Evolutionary conservation across 371 early-diverging fungal species (phyloP).

Genomic region (Mucor plumbeus): DNA sequence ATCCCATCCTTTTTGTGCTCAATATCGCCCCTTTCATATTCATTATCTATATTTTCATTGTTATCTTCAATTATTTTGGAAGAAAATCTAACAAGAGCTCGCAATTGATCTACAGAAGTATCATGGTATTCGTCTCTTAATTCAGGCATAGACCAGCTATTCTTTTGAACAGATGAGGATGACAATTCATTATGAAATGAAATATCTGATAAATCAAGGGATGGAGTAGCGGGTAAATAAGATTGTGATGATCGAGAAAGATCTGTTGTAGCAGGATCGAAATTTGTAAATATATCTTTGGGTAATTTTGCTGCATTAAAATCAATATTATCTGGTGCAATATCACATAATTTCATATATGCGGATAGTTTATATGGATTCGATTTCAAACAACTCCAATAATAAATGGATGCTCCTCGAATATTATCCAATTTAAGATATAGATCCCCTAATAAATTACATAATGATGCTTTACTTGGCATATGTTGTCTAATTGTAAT

Average conservation of each 20-base stretch:
- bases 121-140: slow-evolving; percentile 30
- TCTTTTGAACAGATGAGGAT: background rate
- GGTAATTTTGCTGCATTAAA: slow-evolving; percentile 23
- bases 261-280: slow-evolving; percentile 11
- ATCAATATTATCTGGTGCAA: slow-evolving; percentile 39
- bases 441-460: slow-evolving; percentile 44
- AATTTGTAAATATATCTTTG: slow-evolving; percentile 35
- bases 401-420: slow-evolving; percentile 29
- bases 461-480: slow-evolving; percentile 40
- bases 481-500: slow-evolving; percentile 32
- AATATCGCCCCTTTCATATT: slow-evolving; percentile 28
- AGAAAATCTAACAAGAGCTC: slow-evolving; percentile 25
- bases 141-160: slow-evolving; percentile 28
- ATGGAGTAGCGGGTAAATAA: slow-evolving; percentile 19
- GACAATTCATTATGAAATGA: background rate
- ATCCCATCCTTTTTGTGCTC: slow-evolving; percentile 38
- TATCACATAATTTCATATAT: slow-evolving; percentile 43
- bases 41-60: background rate
- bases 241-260: slow-evolving; percentile 9
- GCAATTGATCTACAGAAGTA: slow-evolving; percentile 32
- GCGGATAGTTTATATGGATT: slow-evolving; percentile 49
- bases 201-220: slow-evolving; percentile 5
- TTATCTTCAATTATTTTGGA: slow-evolving; percentile 12
- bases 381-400: slow-evolving; percentile 26
- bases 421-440: slow-evolving; percentile 43